These are phyloP conservation scores for Phoma sp. DNA, from an alignment of 2,329 filamentous ascomycete genomes.

Conservation along the genomic window DNA sequence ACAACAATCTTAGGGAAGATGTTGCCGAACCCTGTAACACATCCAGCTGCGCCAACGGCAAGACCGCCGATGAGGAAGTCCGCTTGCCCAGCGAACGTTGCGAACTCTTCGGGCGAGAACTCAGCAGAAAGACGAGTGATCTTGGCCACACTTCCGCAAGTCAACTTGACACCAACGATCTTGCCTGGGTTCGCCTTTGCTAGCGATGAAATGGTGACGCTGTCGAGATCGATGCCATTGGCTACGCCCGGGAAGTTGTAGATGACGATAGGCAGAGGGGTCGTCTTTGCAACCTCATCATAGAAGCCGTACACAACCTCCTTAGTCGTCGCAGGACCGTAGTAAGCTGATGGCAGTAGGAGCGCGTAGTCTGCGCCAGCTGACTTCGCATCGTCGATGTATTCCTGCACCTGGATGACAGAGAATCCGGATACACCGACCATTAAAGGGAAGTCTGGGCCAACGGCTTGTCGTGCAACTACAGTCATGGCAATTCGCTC, in stretches of 20 bases:
- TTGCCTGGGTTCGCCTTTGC: constrained; percentile 63
- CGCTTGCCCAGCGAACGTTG: constrained; percentile 74
- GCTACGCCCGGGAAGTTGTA: constrained; percentile 77
- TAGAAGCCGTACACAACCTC: constrained; percentile 54
- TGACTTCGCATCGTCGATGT: constrained; percentile 51
- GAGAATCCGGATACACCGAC: constrained; percentile 54
- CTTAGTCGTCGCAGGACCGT: constrained; percentile 52
- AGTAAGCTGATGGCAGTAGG: constrained; percentile 55
- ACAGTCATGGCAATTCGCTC: constrained; percentile 52
- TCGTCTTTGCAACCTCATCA: constrained; percentile 62
- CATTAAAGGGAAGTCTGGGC: constrained; percentile 53
- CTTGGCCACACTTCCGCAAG: constrained; percentile 78
- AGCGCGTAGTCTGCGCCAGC: constrained; percentile 55
- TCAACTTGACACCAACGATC: constrained; percentile 75
- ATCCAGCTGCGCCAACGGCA: constrained; percentile 61
- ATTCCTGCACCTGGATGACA: constrained; percentile 54
- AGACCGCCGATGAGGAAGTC: constrained; percentile 71
- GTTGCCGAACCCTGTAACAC: constrained; percentile 66
- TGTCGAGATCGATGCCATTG: constrained; percentile 72
- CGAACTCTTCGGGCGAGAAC: constrained; percentile 64
- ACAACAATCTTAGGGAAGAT: constrained; percentile 64
- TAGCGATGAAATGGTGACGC: constrained; percentile 67
- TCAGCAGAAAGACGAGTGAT: constrained; percentile 67
- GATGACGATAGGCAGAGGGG: constrained; percentile 69
- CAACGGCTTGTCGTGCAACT: constrained; percentile 53